Evolutionary conservation across 768 basidiomycete genomes (phyloP), one percentile per base, ranked within the genome.

Genomic region (Candolleomyces aberdarensis): DNA sequence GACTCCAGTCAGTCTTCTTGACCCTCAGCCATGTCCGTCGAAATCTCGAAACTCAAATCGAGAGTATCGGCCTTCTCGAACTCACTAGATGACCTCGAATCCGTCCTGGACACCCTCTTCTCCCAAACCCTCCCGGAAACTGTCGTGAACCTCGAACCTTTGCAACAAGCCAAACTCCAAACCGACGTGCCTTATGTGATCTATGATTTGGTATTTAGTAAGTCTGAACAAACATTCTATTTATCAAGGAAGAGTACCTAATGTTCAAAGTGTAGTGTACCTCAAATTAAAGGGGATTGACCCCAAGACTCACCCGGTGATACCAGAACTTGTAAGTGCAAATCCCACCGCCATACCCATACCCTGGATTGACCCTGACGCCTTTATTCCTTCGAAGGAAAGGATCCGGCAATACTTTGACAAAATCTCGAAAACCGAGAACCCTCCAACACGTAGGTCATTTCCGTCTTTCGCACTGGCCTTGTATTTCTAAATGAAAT

Each of bases 151-250:
- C 78, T 93, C 26, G 86, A 91, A 62, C 83, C 85, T 7, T 77
- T 94, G 20, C 87, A 92, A 61, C 89, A 92, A 67, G 92, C 92
- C 26, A 92, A 93, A 71, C 72, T 94, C 3, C 89, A 94, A 63
- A 86, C 87, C 5, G 77, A 85, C 40, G 69, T 94, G 47, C 90
- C 91, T n/a, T 94, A 94, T 72, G 78, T 92, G 32, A 80, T 89
- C 3, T 92, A 94, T 68, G 92, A 94, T 71, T 80, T 95, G 10
- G 76, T 93, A n/a, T 93, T 92, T 74, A 87, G 93, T 93, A 63
- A 44, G 54, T 32, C 6, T 36, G 36, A n/a, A 32, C 32, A 9
- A n/a, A 44, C 41, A 40, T 60, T 51, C 29, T 14, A 29, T 13
- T 53, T 13, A 15, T 15, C 9, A 19, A 58, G 10, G 7, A 6